A percentile compares a stretch with the other conserved stretches of the same genome.
These are phyloP conservation scores for Candida corydali DNA, from an alignment of 805 yeast species.

Conservation along the genomic window DNA sequence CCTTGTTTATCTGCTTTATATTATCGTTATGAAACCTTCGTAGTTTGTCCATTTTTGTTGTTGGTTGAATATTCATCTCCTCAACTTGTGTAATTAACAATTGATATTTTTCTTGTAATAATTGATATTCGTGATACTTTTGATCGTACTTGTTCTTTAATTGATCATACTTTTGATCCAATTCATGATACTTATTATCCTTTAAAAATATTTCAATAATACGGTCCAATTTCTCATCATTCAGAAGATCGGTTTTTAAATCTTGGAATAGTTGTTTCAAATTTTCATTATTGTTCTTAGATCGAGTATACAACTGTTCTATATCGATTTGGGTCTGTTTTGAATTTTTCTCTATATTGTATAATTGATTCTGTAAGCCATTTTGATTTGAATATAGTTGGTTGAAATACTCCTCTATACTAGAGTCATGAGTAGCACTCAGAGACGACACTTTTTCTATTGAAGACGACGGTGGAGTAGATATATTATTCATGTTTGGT, in stretches of 20 bases:
- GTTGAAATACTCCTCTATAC: slow-evolving; percentile 30
- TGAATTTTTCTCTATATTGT: slow-evolving; percentile 27
- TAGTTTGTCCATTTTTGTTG: slow-evolving; percentile 8
- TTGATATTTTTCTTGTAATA: slow-evolving; percentile 19
- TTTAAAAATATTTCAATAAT: too few relatives aligned
- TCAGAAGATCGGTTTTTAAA: background rate
- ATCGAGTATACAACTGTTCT: slow-evolving; percentile 33
- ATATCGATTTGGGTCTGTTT: slow-evolving; percentile 34
- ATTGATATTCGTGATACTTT: slow-evolving; percentile 19
- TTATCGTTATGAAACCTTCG: slow-evolving; percentile 11
- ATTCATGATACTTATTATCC: background rate
- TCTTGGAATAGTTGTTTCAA: slow-evolving; percentile 27
- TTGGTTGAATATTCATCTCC: background rate
- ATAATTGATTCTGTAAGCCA: slow-evolving; percentile 25
- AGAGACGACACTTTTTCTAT: too few relatives aligned
- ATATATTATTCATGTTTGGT: slow-evolving; percentile 3
- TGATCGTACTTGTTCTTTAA: slow-evolving; percentile 19
- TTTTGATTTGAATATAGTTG: slow-evolving; percentile 24
- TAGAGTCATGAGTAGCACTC: too few relatives aligned
- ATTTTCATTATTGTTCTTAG: slow-evolving; percentile 37
- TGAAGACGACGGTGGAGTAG: slow-evolving; percentile 8
- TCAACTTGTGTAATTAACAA: slow-evolving; percentile 14
- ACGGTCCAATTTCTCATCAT: background rate
- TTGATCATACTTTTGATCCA: slow-evolving; percentile 13
- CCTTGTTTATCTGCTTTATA: slow-evolving; percentile 7